Percentiles rank a stretch among this genome's conserved stretches.
These are phyloP conservation scores for Yamagishiella unicocca DNA, from an alignment of 139 green algal genomes.

Conservation along the genomic window DNA sequence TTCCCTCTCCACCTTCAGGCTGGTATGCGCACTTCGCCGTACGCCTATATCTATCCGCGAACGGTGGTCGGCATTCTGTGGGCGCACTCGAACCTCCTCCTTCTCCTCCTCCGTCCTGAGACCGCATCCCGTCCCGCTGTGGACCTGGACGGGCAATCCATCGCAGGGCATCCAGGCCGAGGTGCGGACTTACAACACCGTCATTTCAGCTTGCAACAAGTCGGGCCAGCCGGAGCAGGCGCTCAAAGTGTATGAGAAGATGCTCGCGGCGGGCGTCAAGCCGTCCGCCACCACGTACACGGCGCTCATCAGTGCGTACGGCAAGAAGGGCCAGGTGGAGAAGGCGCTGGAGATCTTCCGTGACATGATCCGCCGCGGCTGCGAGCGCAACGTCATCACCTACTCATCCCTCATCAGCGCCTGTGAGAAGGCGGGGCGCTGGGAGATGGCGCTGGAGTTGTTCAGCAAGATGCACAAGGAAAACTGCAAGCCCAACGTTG, in stretches of 20 bases:
- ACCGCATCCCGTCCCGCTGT: no score
- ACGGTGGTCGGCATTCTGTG: no score
- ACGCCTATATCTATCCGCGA: no score
- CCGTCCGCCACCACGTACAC: conserved; percentile 90
- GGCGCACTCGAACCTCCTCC: no score
- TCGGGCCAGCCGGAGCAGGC: conserved; percentile 71
- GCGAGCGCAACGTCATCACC: conserved; percentile 84
- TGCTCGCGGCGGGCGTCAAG: conserved; percentile 79
- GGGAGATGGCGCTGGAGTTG: conserved; percentile 81
- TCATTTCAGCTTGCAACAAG: conserved; percentile 85
- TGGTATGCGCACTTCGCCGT: no score
- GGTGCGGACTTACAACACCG: conserved; percentile 91
- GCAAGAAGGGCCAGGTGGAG: conserved; percentile 80
- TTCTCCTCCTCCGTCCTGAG: no score
- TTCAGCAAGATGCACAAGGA: conserved; percentile 78
- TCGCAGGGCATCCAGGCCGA: conserved; percentile 87
- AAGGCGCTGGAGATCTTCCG: conserved; percentile 80
- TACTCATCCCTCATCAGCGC: conserved; percentile 77
- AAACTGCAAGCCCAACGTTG: conserved; percentile 86
- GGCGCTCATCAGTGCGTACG: conserved; percentile 87
- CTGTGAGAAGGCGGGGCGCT: conserved; percentile 74
- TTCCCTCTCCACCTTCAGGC: no score
- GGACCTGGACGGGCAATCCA: no score
- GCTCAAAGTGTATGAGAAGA: conserved; percentile 84
- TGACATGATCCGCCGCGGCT: conserved; percentile 76